Conservation (phyloP, 1,284 basidiomycete species). For the Bjerkandera adusta region DNA sequence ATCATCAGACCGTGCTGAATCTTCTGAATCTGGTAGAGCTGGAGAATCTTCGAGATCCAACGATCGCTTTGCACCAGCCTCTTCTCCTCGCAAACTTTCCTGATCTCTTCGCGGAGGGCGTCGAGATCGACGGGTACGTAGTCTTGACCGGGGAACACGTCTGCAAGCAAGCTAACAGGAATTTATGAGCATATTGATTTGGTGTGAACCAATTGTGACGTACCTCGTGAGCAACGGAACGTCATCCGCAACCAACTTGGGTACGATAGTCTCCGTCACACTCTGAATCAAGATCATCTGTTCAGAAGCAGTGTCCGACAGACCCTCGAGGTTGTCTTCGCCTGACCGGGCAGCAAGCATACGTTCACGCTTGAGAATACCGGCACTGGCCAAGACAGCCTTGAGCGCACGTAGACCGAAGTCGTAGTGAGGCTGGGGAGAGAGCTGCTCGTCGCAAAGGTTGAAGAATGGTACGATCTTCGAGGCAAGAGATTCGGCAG, state of each 20-base stretch:
- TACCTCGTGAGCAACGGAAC: conserved; percentile 91
- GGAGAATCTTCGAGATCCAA: conserved; percentile 96
- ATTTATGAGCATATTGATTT: conserved; percentile 11
- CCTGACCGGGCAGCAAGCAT: conserved; percentile 50
- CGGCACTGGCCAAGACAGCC: conserved; percentile 94
- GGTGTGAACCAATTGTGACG: conserved; percentile 21
- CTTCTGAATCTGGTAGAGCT: conserved; percentile 99
- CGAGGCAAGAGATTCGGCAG: conserved; percentile 92
- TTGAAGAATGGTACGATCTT: conserved; percentile 99
- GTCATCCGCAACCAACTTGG: conserved; percentile 97
- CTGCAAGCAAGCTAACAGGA: conserved; percentile 76
- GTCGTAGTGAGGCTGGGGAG: conserved; percentile 98
- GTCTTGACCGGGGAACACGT: conserved; percentile 96
- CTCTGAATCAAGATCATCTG: conserved; percentile 98
- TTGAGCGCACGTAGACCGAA: conserved; percentile 98
- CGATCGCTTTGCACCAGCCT: conserved; percentile 84
- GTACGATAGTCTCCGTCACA: conserved; percentile 98
- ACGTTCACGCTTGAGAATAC: conserved; percentile 94
- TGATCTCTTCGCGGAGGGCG: conserved; percentile 80
- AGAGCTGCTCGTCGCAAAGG: conserved; percentile 95
- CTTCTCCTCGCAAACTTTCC: conserved; percentile 84
- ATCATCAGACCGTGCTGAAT: conserved; percentile 99
- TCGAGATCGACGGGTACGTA: conserved; percentile 90
- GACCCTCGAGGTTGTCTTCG: conserved; percentile 44
- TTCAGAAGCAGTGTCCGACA: conserved; percentile 78